These are phyloP conservation scores for Citeromyces hawaiiensis DNA, from an alignment of 1,139 yeast species.

Conservation along the genomic window DNA sequence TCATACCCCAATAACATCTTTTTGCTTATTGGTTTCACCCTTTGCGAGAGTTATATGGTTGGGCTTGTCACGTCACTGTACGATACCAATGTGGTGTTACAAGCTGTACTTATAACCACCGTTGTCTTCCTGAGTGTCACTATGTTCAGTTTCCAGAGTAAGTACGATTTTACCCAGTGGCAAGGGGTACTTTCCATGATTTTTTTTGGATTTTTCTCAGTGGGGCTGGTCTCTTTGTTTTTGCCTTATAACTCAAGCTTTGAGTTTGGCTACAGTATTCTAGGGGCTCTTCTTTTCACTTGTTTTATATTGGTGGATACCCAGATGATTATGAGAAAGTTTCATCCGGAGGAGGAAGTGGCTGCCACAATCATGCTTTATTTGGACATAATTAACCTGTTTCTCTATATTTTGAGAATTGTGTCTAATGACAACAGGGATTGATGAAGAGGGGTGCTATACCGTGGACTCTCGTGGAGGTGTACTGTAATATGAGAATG, in stretches of 20 bases:
- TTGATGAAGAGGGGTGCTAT: too few species aligned
- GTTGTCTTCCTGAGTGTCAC: slow-evolving; percentile 67
- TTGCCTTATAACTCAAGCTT: slow-evolving; percentile 43
- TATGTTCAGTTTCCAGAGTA: slow-evolving; percentile 68
- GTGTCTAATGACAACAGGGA: slow-evolving; percentile 14
- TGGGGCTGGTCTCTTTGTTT: slow-evolving; percentile 59
- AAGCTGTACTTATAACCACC: slow-evolving; percentile 60
- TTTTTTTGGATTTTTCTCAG: slow-evolving; percentile 58
- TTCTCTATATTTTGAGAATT: slow-evolving; percentile 62
- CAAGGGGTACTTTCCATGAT: slow-evolving; percentile 49
- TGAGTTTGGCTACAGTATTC: slow-evolving; percentile 53
- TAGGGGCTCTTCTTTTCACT: slow-evolving; percentile 66
- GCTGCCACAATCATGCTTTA: slow-evolving; percentile 68
- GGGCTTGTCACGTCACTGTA: slow-evolving; percentile 57
- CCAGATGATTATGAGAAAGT: slow-evolving; percentile 66
- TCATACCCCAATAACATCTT: slow-evolving; percentile 53
- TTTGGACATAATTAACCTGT: slow-evolving; percentile 72
- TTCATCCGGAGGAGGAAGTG: slow-evolving; percentile 77
- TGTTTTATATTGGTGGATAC: slow-evolving; percentile 73
- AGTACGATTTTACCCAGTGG: slow-evolving; percentile 68
- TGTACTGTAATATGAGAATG: too few species aligned
- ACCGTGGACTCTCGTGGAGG: too few species aligned
- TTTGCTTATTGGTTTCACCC: slow-evolving; percentile 51
- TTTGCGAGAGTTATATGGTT: slow-evolving; percentile 61
- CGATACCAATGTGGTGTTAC: slow-evolving; percentile 51